Evolutionary conservation across 2,329 filamentous ascomycete species (phyloP).

Genomic region (Sporothrix euskadiensis): DNA sequence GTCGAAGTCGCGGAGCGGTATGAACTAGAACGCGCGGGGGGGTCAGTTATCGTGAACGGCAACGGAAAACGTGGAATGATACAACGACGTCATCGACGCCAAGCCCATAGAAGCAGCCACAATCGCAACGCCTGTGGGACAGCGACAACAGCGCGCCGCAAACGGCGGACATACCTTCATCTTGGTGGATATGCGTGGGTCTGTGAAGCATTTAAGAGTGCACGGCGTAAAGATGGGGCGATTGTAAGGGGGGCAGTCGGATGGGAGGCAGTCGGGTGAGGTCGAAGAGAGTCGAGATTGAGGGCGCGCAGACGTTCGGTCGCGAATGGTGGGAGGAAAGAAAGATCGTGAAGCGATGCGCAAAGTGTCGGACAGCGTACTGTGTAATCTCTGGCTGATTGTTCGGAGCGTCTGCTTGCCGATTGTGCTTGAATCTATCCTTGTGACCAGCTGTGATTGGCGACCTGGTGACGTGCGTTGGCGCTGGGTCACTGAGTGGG

Average conservation of each 20-base stretch:
- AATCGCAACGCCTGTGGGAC: background rate
- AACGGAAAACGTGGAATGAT: background rate
- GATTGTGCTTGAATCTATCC: background rate
- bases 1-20: slow-evolving; percentile 88
- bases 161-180: slow-evolving; percentile 27
- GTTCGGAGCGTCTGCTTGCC: background rate
- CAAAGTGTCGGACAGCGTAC: slow-evolving; percentile 3
- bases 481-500: slow-evolving; percentile 4
- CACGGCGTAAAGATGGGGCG: background rate
- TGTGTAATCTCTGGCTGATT: slow-evolving; percentile 1
- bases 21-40: slow-evolving; percentile 62
- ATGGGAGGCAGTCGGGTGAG: background rate
- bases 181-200: slow-evolving; percentile 26
- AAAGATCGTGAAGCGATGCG: background rate
- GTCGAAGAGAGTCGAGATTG: background rate
- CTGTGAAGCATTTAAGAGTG: slow-evolving; percentile 20
- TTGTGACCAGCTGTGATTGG: slow-evolving; percentile 18
- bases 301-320: background rate
- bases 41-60: background rate
- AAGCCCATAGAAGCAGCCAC: background rate
- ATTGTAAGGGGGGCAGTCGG: background rate
- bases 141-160: background rate
- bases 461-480: slow-evolving; percentile 27
- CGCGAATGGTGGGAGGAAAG: background rate
- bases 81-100: slow-evolving; percentile 21